phyloP scores from a whole-genome alignment of 1,139 yeast species.

The Candida dubliniensis region DNA sequence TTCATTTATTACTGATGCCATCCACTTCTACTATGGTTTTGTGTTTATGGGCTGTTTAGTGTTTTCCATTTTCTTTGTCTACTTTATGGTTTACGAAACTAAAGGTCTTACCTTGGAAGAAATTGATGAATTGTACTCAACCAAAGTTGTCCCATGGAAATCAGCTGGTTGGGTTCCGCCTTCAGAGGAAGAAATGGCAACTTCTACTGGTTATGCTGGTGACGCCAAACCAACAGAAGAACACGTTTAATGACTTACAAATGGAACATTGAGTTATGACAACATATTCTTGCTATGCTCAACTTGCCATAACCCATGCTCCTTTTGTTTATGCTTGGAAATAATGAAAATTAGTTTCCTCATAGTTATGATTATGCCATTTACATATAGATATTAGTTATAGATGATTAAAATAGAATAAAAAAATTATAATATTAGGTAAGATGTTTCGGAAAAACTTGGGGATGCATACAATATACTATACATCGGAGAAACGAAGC shows the following conservation, averaged over 20 bases:
- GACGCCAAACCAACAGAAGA: conserved; percentile 27
- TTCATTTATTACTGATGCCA: conserved; percentile 58
- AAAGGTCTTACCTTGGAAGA: conserved; percentile 64
- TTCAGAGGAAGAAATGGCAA: conserved; percentile 31
- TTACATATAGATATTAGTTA: no score
- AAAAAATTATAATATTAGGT: no score
- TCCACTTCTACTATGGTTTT: conserved; percentile 59
- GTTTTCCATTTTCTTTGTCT: conserved; percentile 54
- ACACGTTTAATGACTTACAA: conserved; percentile 16
- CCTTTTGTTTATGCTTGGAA: no score
- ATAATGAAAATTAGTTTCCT: no score
- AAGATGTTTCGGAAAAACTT: no score
- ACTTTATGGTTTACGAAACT: conserved; percentile 59
- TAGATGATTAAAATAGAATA: no score
- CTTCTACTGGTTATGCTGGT: conserved; percentile 25
- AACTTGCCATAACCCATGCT: no score
- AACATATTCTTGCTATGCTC: no score
- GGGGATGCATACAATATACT: no score
- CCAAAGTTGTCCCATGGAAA: conserved; percentile 46
- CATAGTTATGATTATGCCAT: no score
- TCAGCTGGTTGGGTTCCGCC: conserved; percentile 49
- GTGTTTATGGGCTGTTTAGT: conserved; percentile 72
- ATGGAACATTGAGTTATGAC: background rate
- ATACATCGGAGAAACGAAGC: no score
- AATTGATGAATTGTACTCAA: conserved; percentile 59